Conservation (phyloP, 495 filamentous ascomycete genomes). For the Hyaloscypha hepaticicola region DNA sequence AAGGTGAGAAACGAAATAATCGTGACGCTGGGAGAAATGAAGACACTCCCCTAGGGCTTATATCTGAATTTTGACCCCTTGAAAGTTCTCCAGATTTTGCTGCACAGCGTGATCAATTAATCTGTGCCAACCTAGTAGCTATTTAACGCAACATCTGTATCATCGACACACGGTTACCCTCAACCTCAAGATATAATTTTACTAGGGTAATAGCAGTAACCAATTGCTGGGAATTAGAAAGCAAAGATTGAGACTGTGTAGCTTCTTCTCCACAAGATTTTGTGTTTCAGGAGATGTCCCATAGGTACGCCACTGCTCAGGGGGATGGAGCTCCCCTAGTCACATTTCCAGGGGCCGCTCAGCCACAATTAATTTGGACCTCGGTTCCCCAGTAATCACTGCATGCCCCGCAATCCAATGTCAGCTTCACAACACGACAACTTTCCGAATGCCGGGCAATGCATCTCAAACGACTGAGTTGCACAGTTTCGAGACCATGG, state of each 20-base stretch:
- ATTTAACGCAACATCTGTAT: too few species aligned
- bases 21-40: background rate
- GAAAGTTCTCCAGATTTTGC: too few species aligned
- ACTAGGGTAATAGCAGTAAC: too few species aligned
- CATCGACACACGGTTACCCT: too few species aligned
- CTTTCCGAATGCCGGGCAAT: conserved; percentile 16
- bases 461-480: conserved; percentile 13
- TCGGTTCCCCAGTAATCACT: conserved; percentile 9
- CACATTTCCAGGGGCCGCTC: background rate
- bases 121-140: too few species aligned
- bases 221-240: background rate
- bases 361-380: conserved; percentile 2
- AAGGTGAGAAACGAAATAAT: background rate
- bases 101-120: too few species aligned
- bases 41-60: background rate
- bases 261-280: background rate
- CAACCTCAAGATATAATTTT: too few species aligned
- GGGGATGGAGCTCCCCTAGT: background rate
- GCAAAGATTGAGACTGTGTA: background rate
- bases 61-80: background rate
- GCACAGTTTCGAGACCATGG: background rate
- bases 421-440: background rate
- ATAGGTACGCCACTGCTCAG: background rate
- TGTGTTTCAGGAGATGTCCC: background rate
- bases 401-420: background rate